Evolutionary conservation across 306 rosid genomes (phyloP).

Genomic region (Sesbania bispinosa): DNA sequence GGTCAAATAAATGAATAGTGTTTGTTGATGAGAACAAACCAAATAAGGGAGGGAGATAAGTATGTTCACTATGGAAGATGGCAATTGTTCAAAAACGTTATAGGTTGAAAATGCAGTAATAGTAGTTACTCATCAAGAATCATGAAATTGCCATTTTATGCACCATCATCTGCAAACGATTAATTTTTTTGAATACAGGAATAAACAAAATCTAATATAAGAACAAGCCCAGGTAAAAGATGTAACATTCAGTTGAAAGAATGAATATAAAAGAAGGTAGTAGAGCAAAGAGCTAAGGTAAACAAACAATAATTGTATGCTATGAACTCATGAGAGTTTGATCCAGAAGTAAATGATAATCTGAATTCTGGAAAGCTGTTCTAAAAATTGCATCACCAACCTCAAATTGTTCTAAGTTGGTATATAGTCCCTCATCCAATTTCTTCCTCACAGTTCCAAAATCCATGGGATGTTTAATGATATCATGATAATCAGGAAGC

Average conservation of each 20-base stretch:
- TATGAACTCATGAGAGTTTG: neutral
- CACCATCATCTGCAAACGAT: neutral
- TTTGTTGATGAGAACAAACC: neutral
- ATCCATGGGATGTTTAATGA: conserved; percentile 81
- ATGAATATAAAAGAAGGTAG: neutral
- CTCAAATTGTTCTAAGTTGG: conserved; percentile 76
- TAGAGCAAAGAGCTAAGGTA: neutral
- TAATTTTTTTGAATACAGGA: neutral
- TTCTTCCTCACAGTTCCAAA: conserved; percentile 79
- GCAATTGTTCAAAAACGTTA: neutral
- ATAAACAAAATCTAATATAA: neutral
- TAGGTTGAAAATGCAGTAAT: neutral
- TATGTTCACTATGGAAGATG: neutral
- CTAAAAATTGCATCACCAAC: conserved; percentile 39
- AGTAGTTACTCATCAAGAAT: neutral
- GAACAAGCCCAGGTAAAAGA: neutral
- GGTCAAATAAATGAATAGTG: neutral
- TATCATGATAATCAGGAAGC: conserved; percentile 93
- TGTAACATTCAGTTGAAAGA: neutral
- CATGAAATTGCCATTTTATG: neutral
- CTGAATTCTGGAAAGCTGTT: no score
- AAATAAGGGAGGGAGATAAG: neutral
- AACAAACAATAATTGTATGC: neutral
- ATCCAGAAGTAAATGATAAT: conserved; percentile 1
- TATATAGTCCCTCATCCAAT: conserved; percentile 62